These are phyloP conservation scores for Trametes villosa DNA, from an alignment of 768 basidiomycete species.

Conservation along the genomic window DNA sequence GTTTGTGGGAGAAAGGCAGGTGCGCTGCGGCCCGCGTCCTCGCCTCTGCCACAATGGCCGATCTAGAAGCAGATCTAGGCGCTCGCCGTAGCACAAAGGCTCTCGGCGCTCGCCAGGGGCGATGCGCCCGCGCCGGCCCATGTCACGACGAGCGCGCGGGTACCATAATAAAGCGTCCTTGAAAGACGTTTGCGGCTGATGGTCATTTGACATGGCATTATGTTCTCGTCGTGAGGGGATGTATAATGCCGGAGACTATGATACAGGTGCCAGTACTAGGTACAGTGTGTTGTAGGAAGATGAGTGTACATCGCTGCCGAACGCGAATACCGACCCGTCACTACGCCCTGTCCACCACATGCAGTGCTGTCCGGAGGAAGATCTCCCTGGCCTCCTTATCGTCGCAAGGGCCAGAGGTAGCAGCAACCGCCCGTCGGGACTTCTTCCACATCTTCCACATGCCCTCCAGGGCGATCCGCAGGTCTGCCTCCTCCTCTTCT, in stretches of 20 bases:
- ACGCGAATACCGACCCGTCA: slow-evolving; percentile 7
- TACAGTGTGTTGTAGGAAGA: background rate
- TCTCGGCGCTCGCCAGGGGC: background rate
- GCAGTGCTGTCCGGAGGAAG: slow-evolving; percentile 42
- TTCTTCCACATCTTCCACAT: slow-evolving; percentile 56
- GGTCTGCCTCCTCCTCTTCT: slow-evolving; percentile 34
- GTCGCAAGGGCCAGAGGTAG: background rate
- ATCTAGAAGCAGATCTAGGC: slow-evolving; percentile 16
- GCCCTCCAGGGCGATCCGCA: slow-evolving; percentile 57
- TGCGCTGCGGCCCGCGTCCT: slow-evolving; percentile 11
- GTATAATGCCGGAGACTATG: background rate
- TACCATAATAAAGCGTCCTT: background rate
- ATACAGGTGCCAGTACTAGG: background rate
- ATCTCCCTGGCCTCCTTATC: slow-evolving; percentile 30
- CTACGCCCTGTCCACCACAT: slow-evolving; percentile 22
- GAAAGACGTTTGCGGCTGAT: background rate
- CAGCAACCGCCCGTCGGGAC: background rate
- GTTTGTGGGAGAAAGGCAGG: background rate
- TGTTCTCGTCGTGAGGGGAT: background rate
- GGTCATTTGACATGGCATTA: background rate
- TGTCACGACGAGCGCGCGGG: background rate
- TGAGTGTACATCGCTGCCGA: background rate
- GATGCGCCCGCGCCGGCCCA: background rate
- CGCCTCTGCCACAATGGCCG: slow-evolving; percentile 14
- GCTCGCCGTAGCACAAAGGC: slow-evolving; percentile 8